Base-by-base conservation (phyloP, 345 rosid species). In the Bruguiera parviflora region DNA sequence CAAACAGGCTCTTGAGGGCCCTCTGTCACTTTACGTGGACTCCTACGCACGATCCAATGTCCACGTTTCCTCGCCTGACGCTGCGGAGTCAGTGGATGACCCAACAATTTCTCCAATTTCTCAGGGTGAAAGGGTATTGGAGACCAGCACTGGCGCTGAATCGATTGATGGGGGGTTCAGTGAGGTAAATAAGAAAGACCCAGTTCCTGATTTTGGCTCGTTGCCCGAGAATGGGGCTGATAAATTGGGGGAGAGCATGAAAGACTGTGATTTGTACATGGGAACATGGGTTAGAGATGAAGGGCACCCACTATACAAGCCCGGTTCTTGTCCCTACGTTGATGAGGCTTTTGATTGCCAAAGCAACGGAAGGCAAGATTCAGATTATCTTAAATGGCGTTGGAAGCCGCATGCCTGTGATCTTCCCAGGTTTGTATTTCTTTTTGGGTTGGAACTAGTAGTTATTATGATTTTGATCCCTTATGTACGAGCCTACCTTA, bases 371-470 rank as follows among this genome's bases (percentile, higher is more conserved):
- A 84, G 99, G 68, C 71, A 60, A 2, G 99, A 89, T 81, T 81
- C 90, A 0, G 86, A 80, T 8, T 95, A 89, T 84, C 77, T 91
- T 24, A 71, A 73, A 43, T 92, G 96, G 99, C 82, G 85, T 33
- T 95, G 99, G 99, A 86, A 89, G 84, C 99, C 99, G 33, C 77
- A 95, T 58, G 96, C 73, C 55, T 95, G 97, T 75, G 90, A 89
- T 73, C 97, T 92, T 66, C 99, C 97, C 22, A 95, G 96, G 96
- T 94, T 67, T 19, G 56, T 37, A 9, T 55, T 22, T 25, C 28
- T 24, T 22, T 55, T 8, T 21, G 11, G 59, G 29, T 55, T 55
- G 24, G 59, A 22, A 8, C 22, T 55, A 10, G 24, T 22, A 2
- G 29, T 55, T 55, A 11, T 25, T 55, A 22, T 24, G 28, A 13